These are phyloP conservation scores for Hyphopichia homilentoma DNA, from an alignment of 805 yeast genomes.

Conservation along the genomic window DNA sequence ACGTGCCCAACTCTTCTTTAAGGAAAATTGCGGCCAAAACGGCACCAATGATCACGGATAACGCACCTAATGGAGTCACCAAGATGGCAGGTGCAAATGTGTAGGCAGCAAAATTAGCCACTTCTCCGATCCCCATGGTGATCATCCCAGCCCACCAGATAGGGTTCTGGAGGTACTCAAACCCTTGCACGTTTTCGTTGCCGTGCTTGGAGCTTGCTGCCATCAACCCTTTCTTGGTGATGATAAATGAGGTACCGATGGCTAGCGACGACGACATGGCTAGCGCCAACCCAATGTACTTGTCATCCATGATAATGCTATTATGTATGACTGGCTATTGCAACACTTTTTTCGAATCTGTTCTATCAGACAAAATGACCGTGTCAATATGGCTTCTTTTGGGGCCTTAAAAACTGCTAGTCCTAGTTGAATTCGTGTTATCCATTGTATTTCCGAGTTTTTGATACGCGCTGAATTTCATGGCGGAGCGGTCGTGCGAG, in stretches of 20 bases:
- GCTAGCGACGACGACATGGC: slow-evolving; percentile 87
- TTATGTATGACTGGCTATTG: too few species aligned
- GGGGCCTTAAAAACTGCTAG: too few species aligned
- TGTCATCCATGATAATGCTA: slow-evolving; percentile 66
- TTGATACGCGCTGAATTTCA: too few species aligned
- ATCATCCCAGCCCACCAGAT: slow-evolving; percentile 93
- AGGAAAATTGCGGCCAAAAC: slow-evolving; percentile 81
- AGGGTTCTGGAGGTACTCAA: slow-evolving; percentile 75
- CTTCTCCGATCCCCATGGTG: slow-evolving; percentile 87
- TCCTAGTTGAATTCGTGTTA: too few species aligned
- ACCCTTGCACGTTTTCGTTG: slow-evolving; percentile 62
- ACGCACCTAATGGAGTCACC: slow-evolving; percentile 89
- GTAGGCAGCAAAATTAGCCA: slow-evolving; percentile 91
- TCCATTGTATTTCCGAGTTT: too few species aligned
- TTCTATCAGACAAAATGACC: too few species aligned
- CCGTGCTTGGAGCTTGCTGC: slow-evolving; percentile 65
- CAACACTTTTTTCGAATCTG: too few species aligned
- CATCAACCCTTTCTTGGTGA: slow-evolving; percentile 82
- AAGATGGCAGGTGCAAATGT: slow-evolving; percentile 92
- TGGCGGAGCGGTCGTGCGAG: too few species aligned
- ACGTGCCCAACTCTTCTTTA: slow-evolving; percentile 80
- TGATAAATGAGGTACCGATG: slow-evolving; percentile 84
- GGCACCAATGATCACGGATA: slow-evolving; percentile 88
- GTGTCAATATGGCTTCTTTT: too few species aligned
- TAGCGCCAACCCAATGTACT: slow-evolving; percentile 82